Base-by-base conservation (phyloP, 1,284 basidiomycete species). In the Hypsizygus ulmarius region DNA sequence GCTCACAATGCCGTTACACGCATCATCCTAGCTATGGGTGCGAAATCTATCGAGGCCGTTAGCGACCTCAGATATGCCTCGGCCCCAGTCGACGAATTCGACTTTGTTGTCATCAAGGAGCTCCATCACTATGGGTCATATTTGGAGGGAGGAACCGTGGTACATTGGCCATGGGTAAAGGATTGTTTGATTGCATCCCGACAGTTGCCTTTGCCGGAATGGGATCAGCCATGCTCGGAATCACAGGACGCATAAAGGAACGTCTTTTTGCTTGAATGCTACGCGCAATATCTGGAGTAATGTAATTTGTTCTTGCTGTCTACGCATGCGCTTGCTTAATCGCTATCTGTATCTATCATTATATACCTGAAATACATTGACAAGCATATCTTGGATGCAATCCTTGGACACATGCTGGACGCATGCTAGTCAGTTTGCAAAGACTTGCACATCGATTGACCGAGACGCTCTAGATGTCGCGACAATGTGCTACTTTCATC, bases 21-120 rank as follows among this genome's bases (percentile, higher is more conserved):
- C 15, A 84, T 92, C 44, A 76, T 90, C 32, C 65, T 90, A 37
- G 80, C 81, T 41, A 87, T 92, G 79, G 86, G 87, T 5, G 87
- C 90, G 0, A 65, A 72, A 10, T 70, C 69, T 16, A 88, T 93
- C 28, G 82, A 87, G 59, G 79, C 67, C 8, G 69, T 72, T 18
- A 64, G 56, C 10, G 62, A 59, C 45, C 62, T 39, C 60, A 74
- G 45, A 48, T 67, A 56, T 66, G 74, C 69, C 0, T 63, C 62
- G 2, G 45, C 50, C 10, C 47, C 54, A 3, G 46, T 65, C 8
- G 37, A 53, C 0, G 47, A 62, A 4, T 77, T 69, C 63, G 81
- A 91, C 63, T 84, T 82, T 54, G 66, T 93, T 35, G 69, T 93
- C 38, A 72, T 87, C 52, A 80, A 81, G 52, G 78, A 85, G 37